Evolutionary conservation across 768 basidiomycete genomes (phyloP).

Genomic region (Mycena alexandri): DNA sequence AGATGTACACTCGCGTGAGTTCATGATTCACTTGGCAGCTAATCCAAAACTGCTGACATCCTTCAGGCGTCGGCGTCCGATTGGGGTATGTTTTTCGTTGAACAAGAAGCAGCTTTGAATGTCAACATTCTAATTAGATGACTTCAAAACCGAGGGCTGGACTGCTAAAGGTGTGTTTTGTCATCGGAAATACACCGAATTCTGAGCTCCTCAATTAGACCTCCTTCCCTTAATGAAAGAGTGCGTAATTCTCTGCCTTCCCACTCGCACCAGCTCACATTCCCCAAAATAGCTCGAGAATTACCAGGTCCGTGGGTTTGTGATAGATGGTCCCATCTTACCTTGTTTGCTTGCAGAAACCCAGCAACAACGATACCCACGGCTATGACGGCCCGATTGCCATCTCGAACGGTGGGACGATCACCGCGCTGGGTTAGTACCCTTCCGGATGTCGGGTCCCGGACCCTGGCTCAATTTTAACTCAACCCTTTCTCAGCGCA

Average conservation of each 20-base stretch:
- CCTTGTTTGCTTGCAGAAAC: slow-evolving; percentile 57
- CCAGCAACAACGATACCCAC: slow-evolving; percentile 73
- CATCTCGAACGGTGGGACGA: slow-evolving; percentile 76
- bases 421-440: slow-evolving; percentile 58
- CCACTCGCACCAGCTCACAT: neutral
- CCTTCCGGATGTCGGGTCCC: neutral
- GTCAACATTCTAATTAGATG: slow-evolving; percentile 55
- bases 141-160: slow-evolving; percentile 81
- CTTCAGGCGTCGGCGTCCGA: slow-evolving; percentile 76
- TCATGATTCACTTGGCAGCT: neutral
- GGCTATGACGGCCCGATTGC: slow-evolving; percentile 83
- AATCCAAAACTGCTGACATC: neutral
- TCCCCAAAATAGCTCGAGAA: slow-evolving; percentile 67
- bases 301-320: slow-evolving; percentile 53
- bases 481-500: slow-evolving; percentile 54
- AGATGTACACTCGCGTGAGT: slow-evolving; percentile 79
- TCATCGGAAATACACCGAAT: neutral
- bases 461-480: neutral
- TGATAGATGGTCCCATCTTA: too few species aligned
- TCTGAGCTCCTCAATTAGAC: slow-evolving; percentile 52
- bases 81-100: slow-evolving; percentile 61
- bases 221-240: slow-evolving; percentile 80
- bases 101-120: too few species aligned
- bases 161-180: slow-evolving; percentile 63
- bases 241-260: slow-evolving; percentile 45